A percentile compares a stretch with the other conserved stretches of the same genome.
phyloP scores from a whole-genome alignment of 2,329 filamentous ascomycete genomes.

The Arthrobotrys sphaeroides region DNA sequence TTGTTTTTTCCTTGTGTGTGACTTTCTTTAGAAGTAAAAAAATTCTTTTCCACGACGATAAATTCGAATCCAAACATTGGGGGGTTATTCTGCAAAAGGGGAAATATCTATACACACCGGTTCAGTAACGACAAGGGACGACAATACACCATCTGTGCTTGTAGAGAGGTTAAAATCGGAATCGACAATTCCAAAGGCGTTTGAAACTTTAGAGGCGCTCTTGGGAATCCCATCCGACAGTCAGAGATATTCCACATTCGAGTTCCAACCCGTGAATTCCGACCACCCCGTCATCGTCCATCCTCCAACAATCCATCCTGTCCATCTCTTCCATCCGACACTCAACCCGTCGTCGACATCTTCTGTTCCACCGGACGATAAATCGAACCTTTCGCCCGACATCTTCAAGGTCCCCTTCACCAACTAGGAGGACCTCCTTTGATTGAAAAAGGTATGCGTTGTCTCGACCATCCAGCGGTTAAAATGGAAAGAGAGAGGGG shows the following conservation, averaged over 20 bases:
- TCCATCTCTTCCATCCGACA: slow-evolving; percentile 1
- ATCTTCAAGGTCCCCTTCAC: too few relatives aligned
- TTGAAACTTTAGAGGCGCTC: slow-evolving; percentile 10
- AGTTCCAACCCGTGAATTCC: background rate
- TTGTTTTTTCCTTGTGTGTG: slow-evolving; percentile 33
- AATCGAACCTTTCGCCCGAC: background rate
- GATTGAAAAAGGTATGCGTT: slow-evolving; percentile 38
- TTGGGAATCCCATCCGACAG: background rate
- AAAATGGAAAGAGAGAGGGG: background rate
- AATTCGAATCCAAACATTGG: background rate
- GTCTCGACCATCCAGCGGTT: slow-evolving; percentile 15
- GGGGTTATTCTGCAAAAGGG: slow-evolving; percentile 5
- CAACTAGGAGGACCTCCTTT: background rate
- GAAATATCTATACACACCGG: background rate
- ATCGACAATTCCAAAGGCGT: slow-evolving; percentile 11
- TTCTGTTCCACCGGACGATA: background rate
- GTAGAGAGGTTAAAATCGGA: slow-evolving; percentile 15
- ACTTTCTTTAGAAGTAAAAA: slow-evolving; percentile 11
- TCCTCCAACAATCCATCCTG: too few relatives aligned
- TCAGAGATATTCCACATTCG: slow-evolving; percentile 7
- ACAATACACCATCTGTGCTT: slow-evolving; percentile 15
- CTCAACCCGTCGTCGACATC: slow-evolving; percentile 13
- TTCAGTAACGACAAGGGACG: slow-evolving; percentile 14
- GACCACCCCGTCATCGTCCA: too few relatives aligned
- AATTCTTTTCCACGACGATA: slow-evolving; percentile 6